Evolutionary conservation across 202 grass and related monocot genomes (phyloP).

Genomic region (Bolboschoenoplectus hybrid): DNA sequence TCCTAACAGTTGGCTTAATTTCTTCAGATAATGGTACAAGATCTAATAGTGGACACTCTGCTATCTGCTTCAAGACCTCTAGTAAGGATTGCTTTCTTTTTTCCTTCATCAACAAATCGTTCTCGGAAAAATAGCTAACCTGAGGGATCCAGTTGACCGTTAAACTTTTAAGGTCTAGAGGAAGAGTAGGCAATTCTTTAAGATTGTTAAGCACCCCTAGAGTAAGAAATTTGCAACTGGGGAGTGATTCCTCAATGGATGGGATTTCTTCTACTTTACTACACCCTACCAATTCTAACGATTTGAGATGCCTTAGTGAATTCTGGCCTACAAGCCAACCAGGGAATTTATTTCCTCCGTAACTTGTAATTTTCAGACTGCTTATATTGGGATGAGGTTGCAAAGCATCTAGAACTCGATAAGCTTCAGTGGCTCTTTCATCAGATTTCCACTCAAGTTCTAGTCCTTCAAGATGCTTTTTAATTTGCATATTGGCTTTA

Average conservation of each 20-base stretch:
- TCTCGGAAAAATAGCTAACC: not conserved
- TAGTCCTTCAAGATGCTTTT: slow-evolving; percentile 35
- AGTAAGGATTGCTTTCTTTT: not conserved
- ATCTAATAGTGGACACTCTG: not conserved
- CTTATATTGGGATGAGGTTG: slow-evolving; percentile 32
- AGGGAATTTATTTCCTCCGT: not conserved
- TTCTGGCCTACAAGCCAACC: slow-evolving; percentile 20
- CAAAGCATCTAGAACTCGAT: slow-evolving; percentile 24
- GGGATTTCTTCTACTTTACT: not conserved
- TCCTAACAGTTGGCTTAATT: not conserved
- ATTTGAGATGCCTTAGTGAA: not conserved
- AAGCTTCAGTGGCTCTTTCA: not conserved
- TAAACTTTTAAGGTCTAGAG: not conserved
- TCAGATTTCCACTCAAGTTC: not conserved
- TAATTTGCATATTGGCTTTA: slow-evolving; percentile 34
- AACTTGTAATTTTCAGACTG: fast-evolving
- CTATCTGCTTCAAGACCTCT: not conserved
- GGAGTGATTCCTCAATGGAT: not conserved
- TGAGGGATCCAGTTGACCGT: not conserved
- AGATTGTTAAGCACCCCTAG: not conserved
- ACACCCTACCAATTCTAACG: not conserved
- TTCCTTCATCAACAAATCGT: not conserved
- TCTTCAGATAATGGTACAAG: not conserved
- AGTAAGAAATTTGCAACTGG: not conserved
- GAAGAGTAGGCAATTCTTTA: not conserved